Evolutionary conservation across 106 monocot species (phyloP), one percentile per base, ranked within the genome.

Genomic region (Apostasia shenzhenica): DNA sequence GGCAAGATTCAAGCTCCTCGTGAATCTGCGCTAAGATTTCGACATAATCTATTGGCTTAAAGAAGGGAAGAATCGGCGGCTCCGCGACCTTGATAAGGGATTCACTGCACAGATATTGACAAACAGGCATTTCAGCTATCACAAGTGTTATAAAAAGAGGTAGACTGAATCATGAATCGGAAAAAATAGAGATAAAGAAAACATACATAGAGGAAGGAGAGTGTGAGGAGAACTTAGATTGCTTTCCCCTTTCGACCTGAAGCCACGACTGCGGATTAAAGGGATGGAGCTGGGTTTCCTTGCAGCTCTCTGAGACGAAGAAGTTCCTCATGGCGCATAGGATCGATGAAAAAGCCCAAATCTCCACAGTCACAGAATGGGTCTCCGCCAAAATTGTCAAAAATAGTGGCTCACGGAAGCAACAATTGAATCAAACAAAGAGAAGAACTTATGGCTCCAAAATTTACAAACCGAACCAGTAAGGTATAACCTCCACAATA

Each of bases 241-340:
- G 77, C 71, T 99, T 99, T 45, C 90, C 99, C 64, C 99, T 81
- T 72, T 99, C 99, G 37, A 99, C 99, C 72, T 99, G 99, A 66
- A 99, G 92, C 99, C 92, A 99, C 67, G 92, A 83, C 56, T 99
- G 99, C 45, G 93, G 99, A 82, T 93, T 90, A 41, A 99, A 74
- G n/a, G 75, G 81, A 66, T 93, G 92, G n/a, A 99, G 63, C 64
- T 93, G 89, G 11, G 89, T 88, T 63, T 93, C 90, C 78, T 78
- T 93, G 73, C 77, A 90, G 0, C 81, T 76, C n/a, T 93, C 99
- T 4, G 99, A 83, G 37, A 93, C 67, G 76, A 99, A 85, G 38
- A 87, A 52, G 74, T 86, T 93, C 75, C 81, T 99, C 99, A 99
- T 99, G 46, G 83, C 62, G 72, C 81, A 79, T 79, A 93, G 45